Evolutionary conservation across 148 eudicot genomes (phyloP).

Genomic region (Pouteria glomerata): DNA sequence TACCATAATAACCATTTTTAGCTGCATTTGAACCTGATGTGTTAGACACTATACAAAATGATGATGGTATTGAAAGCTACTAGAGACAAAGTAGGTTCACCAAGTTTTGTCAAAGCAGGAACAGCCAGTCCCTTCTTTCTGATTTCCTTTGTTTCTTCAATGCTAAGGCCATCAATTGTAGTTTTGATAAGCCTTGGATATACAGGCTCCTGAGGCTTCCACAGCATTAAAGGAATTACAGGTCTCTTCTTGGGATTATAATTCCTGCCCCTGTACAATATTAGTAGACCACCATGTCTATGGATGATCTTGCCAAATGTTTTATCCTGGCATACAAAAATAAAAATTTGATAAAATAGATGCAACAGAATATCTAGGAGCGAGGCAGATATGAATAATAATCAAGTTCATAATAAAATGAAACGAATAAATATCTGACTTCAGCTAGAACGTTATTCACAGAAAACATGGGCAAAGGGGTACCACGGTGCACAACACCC

Average conservation of each 20-base stretch:
- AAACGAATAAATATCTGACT: not conserved
- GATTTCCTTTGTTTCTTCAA: constrained; percentile 83
- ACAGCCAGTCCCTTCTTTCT: constrained; percentile 74
- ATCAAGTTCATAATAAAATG: not conserved
- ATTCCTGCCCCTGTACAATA: constrained; percentile 81
- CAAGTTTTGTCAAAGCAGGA: constrained; percentile 75
- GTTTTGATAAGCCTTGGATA: constrained; percentile 90
- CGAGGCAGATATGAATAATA: not conserved
- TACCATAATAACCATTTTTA: constrained; percentile 88
- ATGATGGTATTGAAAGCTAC: not conserved
- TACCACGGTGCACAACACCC: not conserved
- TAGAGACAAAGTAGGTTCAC: constrained; percentile 26
- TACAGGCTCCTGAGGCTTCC: constrained; percentile 92
- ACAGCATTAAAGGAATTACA: constrained; percentile 77
- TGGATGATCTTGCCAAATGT: constrained; percentile 76
- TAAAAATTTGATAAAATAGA: not conserved
- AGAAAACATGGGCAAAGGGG: not conserved
- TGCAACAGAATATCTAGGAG: not conserved
- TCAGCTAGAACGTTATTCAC: not conserved
- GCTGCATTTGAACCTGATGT: constrained; percentile 39
- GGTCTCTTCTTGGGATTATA: constrained; percentile 77
- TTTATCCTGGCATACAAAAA: constrained; percentile 56
- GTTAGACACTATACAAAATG: not conserved
- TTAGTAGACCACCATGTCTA: constrained; percentile 65
- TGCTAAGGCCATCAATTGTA: constrained; percentile 78